Conservation (phyloP, 2,329 filamentous ascomycete genomes). For the Lachnum nothofagi region DNA sequence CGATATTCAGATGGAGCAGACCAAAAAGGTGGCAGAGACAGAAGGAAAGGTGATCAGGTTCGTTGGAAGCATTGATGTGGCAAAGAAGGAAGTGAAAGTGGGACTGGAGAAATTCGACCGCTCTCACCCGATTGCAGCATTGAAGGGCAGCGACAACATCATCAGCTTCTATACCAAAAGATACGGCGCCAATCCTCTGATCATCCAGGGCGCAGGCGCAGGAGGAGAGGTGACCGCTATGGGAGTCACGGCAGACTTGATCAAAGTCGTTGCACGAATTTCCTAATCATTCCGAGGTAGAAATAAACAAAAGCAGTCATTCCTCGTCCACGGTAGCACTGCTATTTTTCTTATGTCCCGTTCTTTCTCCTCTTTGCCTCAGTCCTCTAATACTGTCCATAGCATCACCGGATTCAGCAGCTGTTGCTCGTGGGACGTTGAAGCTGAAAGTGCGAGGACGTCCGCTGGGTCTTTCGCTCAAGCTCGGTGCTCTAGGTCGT, state of each 20-base stretch:
- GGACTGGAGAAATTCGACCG: slow-evolving; percentile 84
- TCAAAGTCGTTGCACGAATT: slow-evolving; percentile 73
- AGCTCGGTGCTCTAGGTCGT: slow-evolving; percentile 56
- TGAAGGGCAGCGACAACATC: slow-evolving; percentile 98
- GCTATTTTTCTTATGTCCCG: slow-evolving; percentile 15
- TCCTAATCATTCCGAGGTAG: slow-evolving; percentile 13
- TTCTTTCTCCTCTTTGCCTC: slow-evolving; percentile 20
- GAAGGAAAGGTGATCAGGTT: slow-evolving; percentile 91
- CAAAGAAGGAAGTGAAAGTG: slow-evolving; percentile 78
- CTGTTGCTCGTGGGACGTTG: slow-evolving; percentile 17
- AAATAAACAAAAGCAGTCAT: slow-evolving; percentile 19
- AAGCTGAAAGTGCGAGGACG: slow-evolving; percentile 32
- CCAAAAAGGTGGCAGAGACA: slow-evolving; percentile 78
- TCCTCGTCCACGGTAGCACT: slow-evolving; percentile 19
- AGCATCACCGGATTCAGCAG: slow-evolving; percentile 6
- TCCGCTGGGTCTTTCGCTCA: slow-evolving; percentile 53
- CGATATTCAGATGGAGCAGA: slow-evolving; percentile 82
- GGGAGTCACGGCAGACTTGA: slow-evolving; percentile 89
- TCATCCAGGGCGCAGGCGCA: slow-evolving; percentile 89
- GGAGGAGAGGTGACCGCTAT: slow-evolving; percentile 95
- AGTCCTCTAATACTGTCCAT: slow-evolving; percentile 8
- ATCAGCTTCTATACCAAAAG: slow-evolving; percentile 97
- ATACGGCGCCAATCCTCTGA: slow-evolving; percentile 85
- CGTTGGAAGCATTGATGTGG: slow-evolving; percentile 86
- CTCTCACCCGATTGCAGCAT: slow-evolving; percentile 82